These are phyloP conservation scores for Millerago galiae DNA, from an alignment of 805 yeast species.

Conservation along the genomic window DNA sequence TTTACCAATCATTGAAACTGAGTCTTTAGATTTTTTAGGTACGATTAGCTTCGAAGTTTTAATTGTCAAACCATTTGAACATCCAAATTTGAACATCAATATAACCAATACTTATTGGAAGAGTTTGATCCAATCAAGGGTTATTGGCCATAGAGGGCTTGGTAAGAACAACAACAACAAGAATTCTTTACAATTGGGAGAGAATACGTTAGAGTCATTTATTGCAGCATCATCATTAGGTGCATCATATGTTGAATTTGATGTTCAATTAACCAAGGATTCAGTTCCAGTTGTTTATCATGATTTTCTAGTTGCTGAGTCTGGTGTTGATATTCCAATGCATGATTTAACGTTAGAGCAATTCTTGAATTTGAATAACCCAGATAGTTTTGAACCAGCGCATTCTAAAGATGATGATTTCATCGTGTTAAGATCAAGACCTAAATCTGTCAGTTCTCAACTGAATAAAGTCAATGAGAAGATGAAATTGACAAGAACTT, in stretches of 20 bases:
- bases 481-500: slow-evolving; percentile 84
- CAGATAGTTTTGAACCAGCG: slow-evolving; percentile 8
- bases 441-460: slow-evolving; percentile 11
- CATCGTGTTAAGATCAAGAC: slow-evolving; percentile 19
- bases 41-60: slow-evolving; percentile 68
- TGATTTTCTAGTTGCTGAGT: slow-evolving; percentile 89
- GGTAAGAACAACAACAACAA: slow-evolving; percentile 76
- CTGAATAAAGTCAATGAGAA: slow-evolving; percentile 34
- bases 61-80: slow-evolving; percentile 65
- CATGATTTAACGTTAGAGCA: slow-evolving; percentile 87
- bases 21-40: slow-evolving; percentile 71
- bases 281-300: slow-evolving; percentile 89
- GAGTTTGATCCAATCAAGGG: slow-evolving; percentile 78
- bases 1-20: slow-evolving; percentile 69
- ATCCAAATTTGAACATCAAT: slow-evolving; percentile 56
- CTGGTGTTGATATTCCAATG: slow-evolving; percentile 96
- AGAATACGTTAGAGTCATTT: slow-evolving; percentile 90
- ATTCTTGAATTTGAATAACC: slow-evolving; percentile 49
- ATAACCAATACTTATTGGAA: slow-evolving; percentile 86
- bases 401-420: slow-evolving; percentile 24
- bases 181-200: slow-evolving; percentile 85
- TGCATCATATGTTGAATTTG: slow-evolving; percentile 94
- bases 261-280: slow-evolving; percentile 92
- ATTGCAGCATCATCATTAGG: slow-evolving; percentile 95
- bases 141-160: slow-evolving; percentile 92